phyloP scores from a whole-genome alignment of 2,329 filamentous ascomycete species.

The Colletotrichum lupini region DNA sequence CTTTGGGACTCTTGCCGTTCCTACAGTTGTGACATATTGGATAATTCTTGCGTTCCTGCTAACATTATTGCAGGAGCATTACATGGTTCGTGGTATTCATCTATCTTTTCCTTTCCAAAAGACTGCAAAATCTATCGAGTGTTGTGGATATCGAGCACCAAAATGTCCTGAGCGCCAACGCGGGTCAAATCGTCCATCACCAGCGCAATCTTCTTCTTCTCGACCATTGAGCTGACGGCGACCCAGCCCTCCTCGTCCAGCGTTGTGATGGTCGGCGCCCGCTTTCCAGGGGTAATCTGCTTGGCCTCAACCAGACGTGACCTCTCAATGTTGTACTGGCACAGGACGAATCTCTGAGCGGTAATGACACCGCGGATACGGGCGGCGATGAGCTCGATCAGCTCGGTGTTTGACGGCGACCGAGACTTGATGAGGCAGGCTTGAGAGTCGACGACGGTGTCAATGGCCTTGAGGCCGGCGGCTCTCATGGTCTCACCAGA shows the following conservation, averaged over 20 bases:
- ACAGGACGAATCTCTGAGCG: constrained; percentile 92
- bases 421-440: constrained; percentile 94
- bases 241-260: constrained; percentile 93
- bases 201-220: constrained; percentile 84
- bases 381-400: constrained; percentile 86
- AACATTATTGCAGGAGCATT: constrained; percentile 7
- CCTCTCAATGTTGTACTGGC: constrained; percentile 93
- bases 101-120: constrained; percentile 7
- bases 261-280: constrained; percentile 90
- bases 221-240: constrained; percentile 93
- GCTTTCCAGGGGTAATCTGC: constrained; percentile 90
- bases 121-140: constrained; percentile 58
- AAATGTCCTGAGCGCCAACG: constrained; percentile 84
- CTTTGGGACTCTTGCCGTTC: neutral
- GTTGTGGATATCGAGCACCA: constrained; percentile 89
- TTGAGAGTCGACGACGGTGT: constrained; percentile 88
- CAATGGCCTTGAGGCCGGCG: constrained; percentile 91
- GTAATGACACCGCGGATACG: constrained; percentile 95
- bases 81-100: constrained; percentile 23
- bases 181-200: constrained; percentile 87
- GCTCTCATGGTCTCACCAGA: constrained; percentile 99
- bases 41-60: neutral
- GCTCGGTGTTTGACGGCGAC: constrained; percentile 79
- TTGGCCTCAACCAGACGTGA: constrained; percentile 73
- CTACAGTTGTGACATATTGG: neutral